Evolutionary conservation across 2,329 filamentous ascomycete species (phyloP), one percentile per base, ranked within the genome.

Genomic region (Albophoma yamanashiensis): DNA sequence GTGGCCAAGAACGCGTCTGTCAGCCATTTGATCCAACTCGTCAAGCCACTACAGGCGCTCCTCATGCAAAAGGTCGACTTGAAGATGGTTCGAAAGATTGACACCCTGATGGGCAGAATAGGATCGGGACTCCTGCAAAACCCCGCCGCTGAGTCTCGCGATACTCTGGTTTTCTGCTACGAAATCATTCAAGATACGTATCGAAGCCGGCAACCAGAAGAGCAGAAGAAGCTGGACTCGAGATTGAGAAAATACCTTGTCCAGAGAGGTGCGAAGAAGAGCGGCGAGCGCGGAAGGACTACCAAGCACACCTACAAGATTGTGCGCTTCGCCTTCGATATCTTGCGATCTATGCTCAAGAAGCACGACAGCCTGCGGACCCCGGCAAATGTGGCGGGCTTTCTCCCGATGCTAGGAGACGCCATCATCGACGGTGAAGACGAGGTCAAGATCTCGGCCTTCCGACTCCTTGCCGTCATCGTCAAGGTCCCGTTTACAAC

Each of bases 91-190:
- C 88, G 88, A 67, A 97, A 97, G 76, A 89, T 97, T 59, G 94
- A 99, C 69, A 89, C 95, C 60, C 78, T 99, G 25, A 80, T 99
- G 60, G 83, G 88, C 57, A 87, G 94, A 58, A 89, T 99, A 58
- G 88, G 89, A 1, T 82, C 89, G 9, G 95, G 94, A 39, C 79
- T 99, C 4, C 74, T 95, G 36, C 87, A 89, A 64, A 99, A 99
- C 66, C 80, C 88, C 3, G 87, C 86, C 0, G 87, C 91, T 0
- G 86, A 89, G 64, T 90, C 86, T 66, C 86, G 88, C 56, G 91
- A 96, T 65, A 87, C 93, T 47, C 77, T 99, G n/a, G 78, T 96
- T 0, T 97, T 99, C 73, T 96, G 92, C 71, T 97, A 96, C 70
- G 91, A 97, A 72, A 83, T 97, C 55, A 89, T 97, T 47, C 89